Base-by-base conservation (phyloP, 2,329 filamentous ascomycete species). In the Talaromyces sp. region DNA sequence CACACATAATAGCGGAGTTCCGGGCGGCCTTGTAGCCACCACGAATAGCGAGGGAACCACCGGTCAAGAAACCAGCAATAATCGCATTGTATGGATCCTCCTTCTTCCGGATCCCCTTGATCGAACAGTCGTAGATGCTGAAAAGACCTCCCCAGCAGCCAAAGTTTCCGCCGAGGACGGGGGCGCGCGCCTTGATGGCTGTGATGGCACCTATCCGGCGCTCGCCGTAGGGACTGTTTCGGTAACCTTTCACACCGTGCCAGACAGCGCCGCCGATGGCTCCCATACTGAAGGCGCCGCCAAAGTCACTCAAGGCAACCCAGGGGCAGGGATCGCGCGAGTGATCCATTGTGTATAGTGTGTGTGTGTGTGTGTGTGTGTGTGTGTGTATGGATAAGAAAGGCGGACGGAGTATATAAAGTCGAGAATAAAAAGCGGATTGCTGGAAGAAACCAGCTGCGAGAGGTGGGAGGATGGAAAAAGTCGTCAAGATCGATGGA, bases 21-120 rank as follows among this genome's bases (percentile, higher is more conserved):
- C 94, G 85, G 65, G 94, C 92, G 24, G 93, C 91, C 81, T 91
- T 92, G 76, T 89, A 88, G 61, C 94, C 94, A 70, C 94, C 94
- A 79, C 94, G 86, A 64, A 97, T 88, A 56, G 94, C 94, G 35
- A 99, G 83, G 31, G 93, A 86, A 67, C 94, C 94, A 70, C 92
- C 92, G 4, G 94, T 97, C 77, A 97, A 93, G 83, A 97, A 97
- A 58, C 94, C 94, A 48, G 93, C 94, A 68, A 93, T 95, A 75
- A 99, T 97, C 70, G 92, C 92, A 79, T 97, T 97, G 81, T 92
- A 97, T 14, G 94, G 92, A 75, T 97, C 94, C 77, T 99, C 94
- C 87, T 97, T 97, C 83, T 94, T 91, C 66, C 92, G 83, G 60
- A 93, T 81, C 61, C 93, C 93, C 83, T 97, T 99, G 64, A 97